Conservation (phyloP, 2,329 filamentous ascomycete species). For the Chrysosporium keratinophilum region DNA sequence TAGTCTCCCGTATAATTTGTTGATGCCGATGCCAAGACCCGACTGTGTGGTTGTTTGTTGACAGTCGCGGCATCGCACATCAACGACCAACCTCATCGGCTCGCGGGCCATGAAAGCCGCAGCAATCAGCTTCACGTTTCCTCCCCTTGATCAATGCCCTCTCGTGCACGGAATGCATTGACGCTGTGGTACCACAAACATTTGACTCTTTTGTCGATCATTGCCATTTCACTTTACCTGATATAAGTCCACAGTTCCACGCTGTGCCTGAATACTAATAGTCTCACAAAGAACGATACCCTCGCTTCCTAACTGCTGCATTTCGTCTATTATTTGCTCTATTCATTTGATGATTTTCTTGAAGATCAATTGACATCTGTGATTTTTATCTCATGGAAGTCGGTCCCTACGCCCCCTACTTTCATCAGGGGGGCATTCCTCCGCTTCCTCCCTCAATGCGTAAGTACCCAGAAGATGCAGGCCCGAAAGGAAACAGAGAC, state of each 20-base stretch:
- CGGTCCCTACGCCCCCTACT: background rate
- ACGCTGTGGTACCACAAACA: too few relatives aligned
- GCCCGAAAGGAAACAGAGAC: background rate
- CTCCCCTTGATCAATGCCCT: too few relatives aligned
- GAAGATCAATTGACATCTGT: background rate
- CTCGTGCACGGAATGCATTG: too few relatives aligned
- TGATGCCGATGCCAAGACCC: background rate
- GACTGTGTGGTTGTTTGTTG: slow-evolving; percentile 2
- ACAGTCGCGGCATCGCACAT: background rate
- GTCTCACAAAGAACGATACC: too few relatives aligned
- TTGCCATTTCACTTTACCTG: too few relatives aligned
- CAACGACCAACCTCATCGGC: background rate
- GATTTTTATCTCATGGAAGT: background rate
- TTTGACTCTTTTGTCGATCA: too few relatives aligned
- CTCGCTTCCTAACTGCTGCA: background rate
- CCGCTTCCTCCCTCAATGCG: background rate
- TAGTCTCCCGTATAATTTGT: background rate
- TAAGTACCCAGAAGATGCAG: background rate
- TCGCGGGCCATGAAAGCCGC: background rate
- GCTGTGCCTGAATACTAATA: too few relatives aligned
- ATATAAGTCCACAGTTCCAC: too few relatives aligned
- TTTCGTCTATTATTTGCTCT: background rate
- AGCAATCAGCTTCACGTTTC: too few relatives aligned
- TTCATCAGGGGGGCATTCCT: background rate
- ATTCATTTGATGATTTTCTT: background rate